These are phyloP conservation scores for Pythium dissotocum DNA, from an alignment of 352 stramenopile species.

Conservation along the genomic window DNA sequence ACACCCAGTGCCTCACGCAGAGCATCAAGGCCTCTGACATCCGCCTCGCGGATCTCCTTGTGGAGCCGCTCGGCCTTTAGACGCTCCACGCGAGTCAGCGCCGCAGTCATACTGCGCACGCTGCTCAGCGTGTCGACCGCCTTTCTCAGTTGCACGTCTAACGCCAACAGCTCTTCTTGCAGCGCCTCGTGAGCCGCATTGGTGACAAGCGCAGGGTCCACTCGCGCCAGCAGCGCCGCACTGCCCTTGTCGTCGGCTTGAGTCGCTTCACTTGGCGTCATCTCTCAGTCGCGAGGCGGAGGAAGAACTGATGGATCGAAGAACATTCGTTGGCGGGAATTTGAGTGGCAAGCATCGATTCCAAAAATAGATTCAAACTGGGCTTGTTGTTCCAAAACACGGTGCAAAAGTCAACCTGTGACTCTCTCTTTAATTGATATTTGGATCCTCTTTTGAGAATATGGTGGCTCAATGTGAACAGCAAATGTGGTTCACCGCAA, in stretches of 20 bases:
- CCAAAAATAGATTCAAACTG: too few relatives aligned
- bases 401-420: too few relatives aligned
- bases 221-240: background rate
- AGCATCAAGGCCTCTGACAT: background rate
- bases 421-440: too few relatives aligned
- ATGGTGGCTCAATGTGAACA: too few relatives aligned
- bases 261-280: too few relatives aligned
- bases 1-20: background rate
- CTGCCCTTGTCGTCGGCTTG: background rate
- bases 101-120: slow-evolving; percentile 4
- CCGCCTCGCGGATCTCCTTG: background rate
- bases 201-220: background rate
- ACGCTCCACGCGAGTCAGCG: background rate
- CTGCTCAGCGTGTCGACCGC: background rate
- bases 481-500: too few relatives aligned
- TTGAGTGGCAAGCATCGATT: too few relatives aligned
- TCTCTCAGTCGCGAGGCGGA: too few relatives aligned
- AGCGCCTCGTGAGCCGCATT: background rate
- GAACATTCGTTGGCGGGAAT: too few relatives aligned
- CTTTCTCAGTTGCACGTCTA: background rate
- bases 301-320: too few relatives aligned
- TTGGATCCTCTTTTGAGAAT: too few relatives aligned
- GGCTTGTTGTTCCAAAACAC: too few relatives aligned
- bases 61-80: background rate
- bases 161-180: background rate